Evolutionary conservation across 2,329 filamentous ascomycete species (phyloP), one percentile per base, ranked within the genome.

Genomic region (Bipolaris bicolor): DNA sequence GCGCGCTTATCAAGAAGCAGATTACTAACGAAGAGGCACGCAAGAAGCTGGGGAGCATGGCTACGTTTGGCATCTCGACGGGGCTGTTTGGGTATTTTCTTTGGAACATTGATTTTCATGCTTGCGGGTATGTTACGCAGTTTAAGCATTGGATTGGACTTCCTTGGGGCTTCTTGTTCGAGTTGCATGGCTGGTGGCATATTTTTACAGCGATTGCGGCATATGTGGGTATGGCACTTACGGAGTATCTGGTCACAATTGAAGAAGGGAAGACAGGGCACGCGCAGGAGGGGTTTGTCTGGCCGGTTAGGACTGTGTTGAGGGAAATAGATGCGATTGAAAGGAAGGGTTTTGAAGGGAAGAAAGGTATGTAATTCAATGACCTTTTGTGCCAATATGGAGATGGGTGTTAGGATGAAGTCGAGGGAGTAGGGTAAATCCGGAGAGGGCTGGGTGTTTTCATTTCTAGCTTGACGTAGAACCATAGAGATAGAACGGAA

Each of bases 151-250:
- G 51, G 0, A 62, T 87, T 2, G 85, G 85, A 0, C 68, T 86
- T 41, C 85, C 85, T 0, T 84, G 78, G 79, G 82, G 80, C 1
- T 85, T 83, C 70, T 33, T 84, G 0, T 68, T 88, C 4, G 86
- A 88, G 72, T 66, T 87, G 13, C 86, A 88, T 64, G 86, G 84
- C 1, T 88, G 85, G 86, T 88, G 86, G 86, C 86, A 88, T 63
- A 72, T 88, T 15, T 73, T 86, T 24, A 88, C 85, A 0, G 86
- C 83, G 0, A 74, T 84, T 18, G 81, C 83, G 0, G 84, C 84
- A 4, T 79, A 78, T 22, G 67, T 71, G 2, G 75, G 75, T 16
- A 77, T 77, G 72, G 73, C 74, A 31, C 53, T 76, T 2, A 71
- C 72, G 0, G 74, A 77, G 62, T 75, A 76, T 41, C 65, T 77